Conservation (phyloP, 805 yeast species). For the Ogataea nitratoaversa region DNA sequence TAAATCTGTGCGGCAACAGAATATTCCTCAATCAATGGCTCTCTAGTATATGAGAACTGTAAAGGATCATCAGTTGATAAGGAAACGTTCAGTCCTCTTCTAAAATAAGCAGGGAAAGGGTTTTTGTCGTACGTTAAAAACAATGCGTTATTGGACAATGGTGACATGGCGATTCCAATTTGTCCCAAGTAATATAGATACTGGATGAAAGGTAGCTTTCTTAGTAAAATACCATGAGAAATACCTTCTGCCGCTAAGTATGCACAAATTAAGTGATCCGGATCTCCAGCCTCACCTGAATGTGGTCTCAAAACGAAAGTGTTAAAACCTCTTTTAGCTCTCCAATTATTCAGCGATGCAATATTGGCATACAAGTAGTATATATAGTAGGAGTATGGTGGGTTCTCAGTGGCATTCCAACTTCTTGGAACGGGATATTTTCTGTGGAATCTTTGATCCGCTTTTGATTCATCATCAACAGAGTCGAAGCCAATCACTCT, state of each 20-base stretch:
- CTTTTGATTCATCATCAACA: constrained; percentile 96
- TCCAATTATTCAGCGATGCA: constrained; percentile 80
- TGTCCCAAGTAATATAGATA: constrained; percentile 91
- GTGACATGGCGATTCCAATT: constrained; percentile 97
- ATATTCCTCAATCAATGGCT: constrained; percentile 95
- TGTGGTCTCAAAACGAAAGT: constrained; percentile 96
- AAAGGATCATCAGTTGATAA: constrained; percentile 96
- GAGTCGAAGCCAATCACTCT: constrained; percentile 97
- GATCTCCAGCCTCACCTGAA: constrained; percentile 99
- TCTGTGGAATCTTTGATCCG: constrained; percentile 74
- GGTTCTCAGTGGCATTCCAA: constrained; percentile 78
- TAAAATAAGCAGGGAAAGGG: constrained; percentile 88
- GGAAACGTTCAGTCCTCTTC: constrained; percentile 90
- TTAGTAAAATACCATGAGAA: constrained; percentile 88
- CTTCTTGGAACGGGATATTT: constrained; percentile 81
- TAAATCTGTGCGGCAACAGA: constrained; percentile 98
- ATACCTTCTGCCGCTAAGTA: constrained; percentile 87
- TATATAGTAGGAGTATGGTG: constrained; percentile 95
- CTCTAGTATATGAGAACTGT: constrained; percentile 95
- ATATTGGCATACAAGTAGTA: constrained; percentile 86
- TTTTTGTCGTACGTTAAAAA: constrained; percentile 95
- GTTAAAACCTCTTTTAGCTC: constrained; percentile 70
- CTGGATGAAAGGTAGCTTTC: constrained; percentile 94
- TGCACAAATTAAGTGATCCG: constrained; percentile 90
- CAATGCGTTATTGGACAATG: constrained; percentile 92